Conservation (phyloP, 495 filamentous ascomycete species). For the Talaromyces borbonicus region DNA sequence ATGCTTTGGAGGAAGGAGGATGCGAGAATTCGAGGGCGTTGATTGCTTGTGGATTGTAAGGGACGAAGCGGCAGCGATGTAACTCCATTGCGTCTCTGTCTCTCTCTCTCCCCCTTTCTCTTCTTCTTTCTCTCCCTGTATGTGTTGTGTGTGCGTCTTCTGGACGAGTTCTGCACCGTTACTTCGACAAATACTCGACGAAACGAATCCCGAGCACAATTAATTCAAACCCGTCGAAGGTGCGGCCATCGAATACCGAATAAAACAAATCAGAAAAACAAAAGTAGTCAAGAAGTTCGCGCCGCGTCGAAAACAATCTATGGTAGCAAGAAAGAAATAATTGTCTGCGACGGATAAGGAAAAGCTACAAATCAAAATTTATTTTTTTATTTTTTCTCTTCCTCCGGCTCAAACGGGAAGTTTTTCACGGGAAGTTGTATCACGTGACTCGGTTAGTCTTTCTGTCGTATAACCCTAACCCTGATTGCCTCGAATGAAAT, state of each 20-base stretch:
- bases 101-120: neutral
- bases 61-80: conserved; percentile 93
- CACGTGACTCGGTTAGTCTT: conserved; percentile 6
- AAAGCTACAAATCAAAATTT: conserved; percentile 3
- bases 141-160: neutral
- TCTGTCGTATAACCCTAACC: too few species aligned
- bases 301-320: too few species aligned
- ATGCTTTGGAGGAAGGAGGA: conserved; percentile 44
- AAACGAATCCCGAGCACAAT: too few species aligned
- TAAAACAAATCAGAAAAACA: neutral
- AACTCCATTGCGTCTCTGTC: conserved; percentile 63
- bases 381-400: too few species aligned
- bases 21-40: conserved; percentile 93
- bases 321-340: too few species aligned
- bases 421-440: conserved; percentile 6
- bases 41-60: conserved; percentile 87
- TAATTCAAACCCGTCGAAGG: too few species aligned
- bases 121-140: neutral
- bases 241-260: neutral
- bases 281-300: neutral
- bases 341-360: too few species aligned
- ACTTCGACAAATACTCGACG: too few species aligned
- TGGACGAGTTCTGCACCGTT: too few species aligned
- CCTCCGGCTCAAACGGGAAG: conserved; percentile 1
- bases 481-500: too few species aligned